A percentile compares a stretch with the other conserved stretches of the same genome.
phyloP scores from a whole-genome alignment of 2,329 filamentous ascomycete species.

The Amesomyces nigricolor region DNA sequence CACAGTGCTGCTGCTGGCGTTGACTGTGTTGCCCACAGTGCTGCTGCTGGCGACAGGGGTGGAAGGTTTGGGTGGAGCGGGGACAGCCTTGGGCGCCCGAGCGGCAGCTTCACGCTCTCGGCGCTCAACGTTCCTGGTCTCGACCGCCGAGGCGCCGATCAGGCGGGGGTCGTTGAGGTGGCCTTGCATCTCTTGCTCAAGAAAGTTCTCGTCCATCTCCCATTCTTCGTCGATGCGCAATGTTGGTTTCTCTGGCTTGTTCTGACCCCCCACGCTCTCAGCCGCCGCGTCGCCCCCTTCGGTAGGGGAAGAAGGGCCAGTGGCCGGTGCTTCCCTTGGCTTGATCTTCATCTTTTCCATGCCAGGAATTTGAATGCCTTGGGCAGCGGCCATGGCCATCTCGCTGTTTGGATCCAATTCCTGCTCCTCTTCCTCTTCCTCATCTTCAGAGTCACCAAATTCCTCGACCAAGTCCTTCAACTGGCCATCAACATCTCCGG shows the following conservation, averaged over 20 bases:
- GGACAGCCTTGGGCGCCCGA: not conserved
- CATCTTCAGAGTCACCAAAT: slow-evolving; percentile 35
- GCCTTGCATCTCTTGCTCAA: slow-evolving; percentile 66
- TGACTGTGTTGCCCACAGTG: not conserved
- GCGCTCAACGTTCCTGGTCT: slow-evolving; percentile 14
- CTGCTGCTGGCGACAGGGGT: not conserved
- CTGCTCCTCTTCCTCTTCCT: slow-evolving; percentile 17
- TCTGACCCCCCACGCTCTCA: slow-evolving; percentile 12
- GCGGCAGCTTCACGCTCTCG: slow-evolving; percentile 10
- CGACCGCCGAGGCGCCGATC: slow-evolving; percentile 26
- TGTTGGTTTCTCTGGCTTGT: slow-evolving; percentile 32
- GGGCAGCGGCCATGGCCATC: slow-evolving; percentile 27
- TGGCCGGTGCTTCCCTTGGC: slow-evolving; percentile 9
- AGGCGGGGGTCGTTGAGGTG: slow-evolving; percentile 60
- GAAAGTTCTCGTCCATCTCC: slow-evolving; percentile 56
- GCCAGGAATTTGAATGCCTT: slow-evolving; percentile 25
- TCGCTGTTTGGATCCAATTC: slow-evolving; percentile 26
- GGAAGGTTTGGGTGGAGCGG: not conserved
- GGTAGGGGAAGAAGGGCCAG: not conserved
- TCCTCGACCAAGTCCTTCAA: slow-evolving; percentile 35
- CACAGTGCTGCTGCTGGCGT: not conserved
- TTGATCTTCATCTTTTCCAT: slow-evolving; percentile 20
- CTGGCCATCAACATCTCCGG: slow-evolving; percentile 18
- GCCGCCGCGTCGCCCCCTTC: not conserved
- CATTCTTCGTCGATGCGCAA: slow-evolving; percentile 57